Conservation (phyloP, 345 rosid species). For the Populus tremula region DNA sequence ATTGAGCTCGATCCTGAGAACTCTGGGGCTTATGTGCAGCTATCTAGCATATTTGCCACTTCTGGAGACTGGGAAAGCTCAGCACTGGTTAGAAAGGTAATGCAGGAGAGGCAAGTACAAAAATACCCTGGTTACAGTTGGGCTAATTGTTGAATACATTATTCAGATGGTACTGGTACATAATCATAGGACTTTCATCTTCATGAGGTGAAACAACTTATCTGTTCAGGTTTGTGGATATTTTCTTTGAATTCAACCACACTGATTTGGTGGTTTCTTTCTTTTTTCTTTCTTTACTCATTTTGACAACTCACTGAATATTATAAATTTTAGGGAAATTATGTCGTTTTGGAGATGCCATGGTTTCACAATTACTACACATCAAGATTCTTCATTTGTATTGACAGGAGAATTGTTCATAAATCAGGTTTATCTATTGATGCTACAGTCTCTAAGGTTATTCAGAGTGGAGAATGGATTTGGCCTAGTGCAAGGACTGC, state of each 20-base stretch:
- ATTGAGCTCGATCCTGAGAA: conserved; percentile 78
- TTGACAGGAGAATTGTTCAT: not conserved
- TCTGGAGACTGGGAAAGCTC: conserved; percentile 83
- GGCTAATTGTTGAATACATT: conserved; percentile 27
- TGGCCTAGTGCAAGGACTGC: too few relatives aligned
- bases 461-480: too few relatives aligned
- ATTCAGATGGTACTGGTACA: not conserved
- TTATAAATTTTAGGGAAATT: not conserved
- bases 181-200: not conserved
- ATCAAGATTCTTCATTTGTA: not conserved
- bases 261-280: not conserved
- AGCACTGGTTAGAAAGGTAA: conserved; percentile 46
- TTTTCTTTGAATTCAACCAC: not conserved
- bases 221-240: not conserved
- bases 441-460: too few relatives aligned
- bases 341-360: not conserved
- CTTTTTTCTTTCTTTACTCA: not conserved
- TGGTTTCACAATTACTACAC: not conserved
- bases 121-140: conserved; percentile 63
- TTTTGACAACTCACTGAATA: too few relatives aligned
- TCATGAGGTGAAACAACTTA: not conserved
- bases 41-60: conserved; percentile 61
- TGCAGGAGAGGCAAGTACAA: conserved; percentile 43
- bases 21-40: conserved; percentile 67
- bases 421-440: too few relatives aligned